Conservation (phyloP, 495 filamentous ascomycete species). For the Trichocladium uniseriatum region DNA sequence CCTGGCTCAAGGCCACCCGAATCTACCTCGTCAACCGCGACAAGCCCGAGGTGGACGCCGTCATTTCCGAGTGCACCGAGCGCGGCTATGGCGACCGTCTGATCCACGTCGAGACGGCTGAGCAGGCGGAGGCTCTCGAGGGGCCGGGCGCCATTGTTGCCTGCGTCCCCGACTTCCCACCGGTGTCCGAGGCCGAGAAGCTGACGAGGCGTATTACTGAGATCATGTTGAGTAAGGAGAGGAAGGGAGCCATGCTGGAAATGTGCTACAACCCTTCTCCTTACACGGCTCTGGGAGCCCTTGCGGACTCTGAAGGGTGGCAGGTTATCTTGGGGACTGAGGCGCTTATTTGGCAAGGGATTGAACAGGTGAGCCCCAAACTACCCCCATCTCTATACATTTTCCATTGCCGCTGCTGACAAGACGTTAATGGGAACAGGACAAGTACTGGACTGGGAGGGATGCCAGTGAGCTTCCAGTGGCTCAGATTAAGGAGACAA, state of each 20-base stretch:
- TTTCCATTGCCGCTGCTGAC: neutral
- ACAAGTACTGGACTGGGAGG: conserved; percentile 52
- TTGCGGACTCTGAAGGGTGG: conserved; percentile 53
- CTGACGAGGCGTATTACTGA: conserved; percentile 46
- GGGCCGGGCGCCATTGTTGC: conserved; percentile 53
- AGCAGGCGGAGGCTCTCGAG: conserved; percentile 47
- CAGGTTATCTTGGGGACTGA: conserved; percentile 60
- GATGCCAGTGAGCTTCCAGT: conserved; percentile 47
- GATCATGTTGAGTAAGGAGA: conserved; percentile 41
- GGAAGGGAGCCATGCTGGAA: conserved; percentile 60
- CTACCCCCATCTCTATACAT: too few relatives aligned
- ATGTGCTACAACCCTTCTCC: conserved; percentile 73
- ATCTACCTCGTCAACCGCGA: conserved; percentile 68
- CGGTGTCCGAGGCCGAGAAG: conserved; percentile 50
- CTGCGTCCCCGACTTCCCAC: conserved; percentile 61
- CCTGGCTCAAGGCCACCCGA: conserved; percentile 51
- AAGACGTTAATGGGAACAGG: conserved; percentile 13
- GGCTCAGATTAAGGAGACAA: conserved; percentile 41
- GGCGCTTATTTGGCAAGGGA: conserved; percentile 65
- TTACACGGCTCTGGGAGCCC: conserved; percentile 51
- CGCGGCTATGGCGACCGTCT: conserved; percentile 44
- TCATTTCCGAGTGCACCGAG: conserved; percentile 47
- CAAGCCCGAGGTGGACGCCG: conserved; percentile 49
- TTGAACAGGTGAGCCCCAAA: conserved; percentile 55
- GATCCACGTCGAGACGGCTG: conserved; percentile 45